phyloP scores from a whole-genome alignment of 352 stramenopile genomes.

The Globisporangium iwayamae region DNA sequence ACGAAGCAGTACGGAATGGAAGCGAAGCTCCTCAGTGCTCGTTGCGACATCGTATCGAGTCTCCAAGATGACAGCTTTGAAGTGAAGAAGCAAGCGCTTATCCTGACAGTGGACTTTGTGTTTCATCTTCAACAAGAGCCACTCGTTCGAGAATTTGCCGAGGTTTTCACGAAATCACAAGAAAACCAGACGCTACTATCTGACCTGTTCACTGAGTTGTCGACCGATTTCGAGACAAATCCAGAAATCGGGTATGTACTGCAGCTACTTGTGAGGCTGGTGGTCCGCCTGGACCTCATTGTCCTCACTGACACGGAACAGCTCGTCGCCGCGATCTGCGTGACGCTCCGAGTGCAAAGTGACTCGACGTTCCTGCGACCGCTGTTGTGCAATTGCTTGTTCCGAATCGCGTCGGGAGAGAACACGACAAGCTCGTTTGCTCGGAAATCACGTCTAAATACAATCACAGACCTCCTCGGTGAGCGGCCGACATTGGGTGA shows the following conservation, averaged over 20 bases:
- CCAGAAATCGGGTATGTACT: conserved; percentile 21
- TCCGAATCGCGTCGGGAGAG: conserved; percentile 4
- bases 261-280: conserved; percentile 29
- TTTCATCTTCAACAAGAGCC: conserved; percentile 13
- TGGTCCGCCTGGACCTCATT: conserved; percentile 26
- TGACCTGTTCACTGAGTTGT: conserved; percentile 11
- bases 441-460: conserved; percentile 5
- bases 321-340: conserved; percentile 26
- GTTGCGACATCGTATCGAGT: neutral
- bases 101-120: conserved; percentile 13
- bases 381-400: conserved; percentile 14
- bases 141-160: conserved; percentile 5
- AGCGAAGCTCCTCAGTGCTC: conserved; percentile 12
- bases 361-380: conserved; percentile 34
- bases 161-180: conserved; percentile 9
- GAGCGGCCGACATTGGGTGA: conserved; percentile 16
- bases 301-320: conserved; percentile 25
- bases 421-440: conserved; percentile 8
- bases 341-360: conserved; percentile 21
- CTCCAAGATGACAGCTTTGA: conserved; percentile 12
- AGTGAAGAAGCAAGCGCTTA: conserved; percentile 14
- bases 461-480: conserved; percentile 4
- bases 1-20: conserved; percentile 9
- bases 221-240: neutral
- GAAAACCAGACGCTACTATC: conserved; percentile 12